Percentiles rank a stretch among this genome's conserved stretches.
These are phyloP conservation scores for Clarireedia sp. DNA, from an alignment of 2,329 filamentous ascomycete species.

Conservation along the genomic window DNA sequence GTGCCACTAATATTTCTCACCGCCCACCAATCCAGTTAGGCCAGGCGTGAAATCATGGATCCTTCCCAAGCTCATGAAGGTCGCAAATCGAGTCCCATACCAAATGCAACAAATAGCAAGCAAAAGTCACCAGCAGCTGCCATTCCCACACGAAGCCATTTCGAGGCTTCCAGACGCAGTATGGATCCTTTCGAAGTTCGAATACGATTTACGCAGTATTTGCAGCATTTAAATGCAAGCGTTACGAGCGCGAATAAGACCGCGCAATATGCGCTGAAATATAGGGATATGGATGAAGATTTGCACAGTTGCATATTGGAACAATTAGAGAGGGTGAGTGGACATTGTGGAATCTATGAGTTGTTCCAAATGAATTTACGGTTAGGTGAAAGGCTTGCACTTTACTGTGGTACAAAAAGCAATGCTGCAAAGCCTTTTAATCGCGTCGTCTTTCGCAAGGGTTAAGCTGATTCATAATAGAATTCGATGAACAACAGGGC, in stretches of 20 bases:
- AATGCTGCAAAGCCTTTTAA: no score
- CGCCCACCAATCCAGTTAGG: background rate
- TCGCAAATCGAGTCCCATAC: background rate
- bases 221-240: conserved; percentile 86
- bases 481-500: conserved; percentile 95
- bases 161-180: background rate
- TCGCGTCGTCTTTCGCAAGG: background rate
- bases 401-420: no score
- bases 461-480: conserved; percentile 32
- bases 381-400: no score
- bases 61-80: background rate
- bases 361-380: background rate
- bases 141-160: conserved; percentile 9
- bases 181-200: conserved; percentile 89
- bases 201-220: conserved; percentile 87
- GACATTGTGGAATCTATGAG: background rate
- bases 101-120: background rate
- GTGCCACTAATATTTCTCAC: background rate
- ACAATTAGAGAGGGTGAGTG: conserved; percentile 74
- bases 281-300: conserved; percentile 93
- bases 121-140: conserved; percentile 1
- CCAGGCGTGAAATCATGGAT: background rate
- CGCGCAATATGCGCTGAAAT: conserved; percentile 88
- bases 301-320: conserved; percentile 95
- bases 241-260: conserved; percentile 85